Percentiles rank a stretch among this genome's conserved stretches.
Conservation (phyloP, 225 moss, liverwort and hornwort genomes). For the Bryoerythrophyllum caledonicum region DNA sequence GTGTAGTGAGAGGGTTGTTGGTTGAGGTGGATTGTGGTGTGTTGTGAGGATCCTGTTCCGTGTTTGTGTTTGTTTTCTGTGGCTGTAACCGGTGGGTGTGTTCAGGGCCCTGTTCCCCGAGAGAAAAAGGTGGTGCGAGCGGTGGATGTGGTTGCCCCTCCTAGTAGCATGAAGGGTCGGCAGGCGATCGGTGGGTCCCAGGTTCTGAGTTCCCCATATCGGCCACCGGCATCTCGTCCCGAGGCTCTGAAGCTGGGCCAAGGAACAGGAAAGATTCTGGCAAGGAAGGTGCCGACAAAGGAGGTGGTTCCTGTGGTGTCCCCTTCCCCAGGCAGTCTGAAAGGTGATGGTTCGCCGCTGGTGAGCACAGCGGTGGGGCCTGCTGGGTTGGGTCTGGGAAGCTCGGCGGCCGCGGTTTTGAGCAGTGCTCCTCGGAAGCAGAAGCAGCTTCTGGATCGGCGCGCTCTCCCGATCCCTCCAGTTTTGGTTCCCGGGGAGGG, state of each 20-base stretch:
- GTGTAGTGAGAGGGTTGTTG: not conserved
- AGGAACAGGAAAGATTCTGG: conserved; percentile 73
- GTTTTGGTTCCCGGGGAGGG: conserved; percentile 55
- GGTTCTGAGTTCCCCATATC: conserved; percentile 72
- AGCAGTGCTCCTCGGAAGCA: conserved; percentile 70
- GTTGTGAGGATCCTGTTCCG: not conserved
- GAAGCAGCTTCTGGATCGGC: conserved; percentile 87
- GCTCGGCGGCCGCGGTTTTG: conserved; percentile 42
- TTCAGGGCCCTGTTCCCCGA: conserved; percentile 62
- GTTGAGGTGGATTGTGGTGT: not conserved
- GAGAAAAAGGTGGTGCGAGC: conserved; percentile 82
- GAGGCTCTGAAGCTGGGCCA: conserved; percentile 74
- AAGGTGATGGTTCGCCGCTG: conserved; percentile 51
- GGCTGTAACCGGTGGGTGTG: conserved; percentile 16
- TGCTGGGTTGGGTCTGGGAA: conserved; percentile 47
- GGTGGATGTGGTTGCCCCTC: conserved; percentile 75
- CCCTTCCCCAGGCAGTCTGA: conserved; percentile 47
- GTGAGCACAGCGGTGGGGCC: conserved; percentile 37
- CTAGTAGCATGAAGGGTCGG: conserved; percentile 62
- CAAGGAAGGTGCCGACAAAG: conserved; percentile 62
- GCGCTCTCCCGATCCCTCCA: conserved; percentile 86
- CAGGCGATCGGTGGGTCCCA: conserved; percentile 67
- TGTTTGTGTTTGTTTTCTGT: not conserved
- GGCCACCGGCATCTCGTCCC: conserved; percentile 73
- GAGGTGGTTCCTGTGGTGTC: conserved; percentile 58